Conservation (phyloP, 2,329 filamentous ascomycete genomes). For the Fusarium humuli region DNA sequence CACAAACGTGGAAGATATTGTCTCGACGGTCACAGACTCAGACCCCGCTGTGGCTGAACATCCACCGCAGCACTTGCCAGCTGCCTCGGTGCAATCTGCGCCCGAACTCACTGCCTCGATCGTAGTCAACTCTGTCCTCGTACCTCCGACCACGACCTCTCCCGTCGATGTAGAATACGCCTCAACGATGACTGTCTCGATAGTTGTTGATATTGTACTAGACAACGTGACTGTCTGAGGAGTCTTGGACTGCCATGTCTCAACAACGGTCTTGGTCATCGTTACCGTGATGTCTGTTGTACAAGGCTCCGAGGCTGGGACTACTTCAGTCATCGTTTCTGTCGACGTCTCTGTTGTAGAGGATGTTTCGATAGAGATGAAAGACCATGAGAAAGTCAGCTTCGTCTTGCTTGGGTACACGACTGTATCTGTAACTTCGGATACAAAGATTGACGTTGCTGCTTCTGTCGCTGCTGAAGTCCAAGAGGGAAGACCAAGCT, state of each 20-base stretch:
- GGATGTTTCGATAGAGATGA: neutral
- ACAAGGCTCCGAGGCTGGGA: constrained; percentile 32
- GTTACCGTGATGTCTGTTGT: constrained; percentile 45
- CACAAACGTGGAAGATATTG: constrained; percentile 3
- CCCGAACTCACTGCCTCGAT: constrained; percentile 36
- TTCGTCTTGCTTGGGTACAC: constrained; percentile 9
- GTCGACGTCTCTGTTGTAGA: neutral
- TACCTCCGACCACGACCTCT: constrained; percentile 32
- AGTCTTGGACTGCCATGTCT: constrained; percentile 42
- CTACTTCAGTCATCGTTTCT: constrained; percentile 3
- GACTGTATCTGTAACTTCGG: neutral
- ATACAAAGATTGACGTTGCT: neutral
- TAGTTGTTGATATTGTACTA: constrained; percentile 38
- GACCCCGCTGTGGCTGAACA: constrained; percentile 21
- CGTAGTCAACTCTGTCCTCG: constrained; percentile 39
- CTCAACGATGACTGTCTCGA: constrained; percentile 42
- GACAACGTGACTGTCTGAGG: constrained; percentile 32
- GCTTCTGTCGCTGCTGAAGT: constrained; percentile 9
- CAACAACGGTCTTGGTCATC: constrained; percentile 42
- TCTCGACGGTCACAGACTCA: neutral
- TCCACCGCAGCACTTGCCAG: constrained; percentile 33
- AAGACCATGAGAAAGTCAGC: constrained; percentile 12
- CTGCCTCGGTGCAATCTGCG: constrained; percentile 25
- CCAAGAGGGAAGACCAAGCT: constrained; percentile 7
- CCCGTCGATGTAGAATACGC: constrained; percentile 46